Evolutionary conservation across 139 green algal species (phyloP).

Genomic region (Spirogloea muscicola): DNA sequence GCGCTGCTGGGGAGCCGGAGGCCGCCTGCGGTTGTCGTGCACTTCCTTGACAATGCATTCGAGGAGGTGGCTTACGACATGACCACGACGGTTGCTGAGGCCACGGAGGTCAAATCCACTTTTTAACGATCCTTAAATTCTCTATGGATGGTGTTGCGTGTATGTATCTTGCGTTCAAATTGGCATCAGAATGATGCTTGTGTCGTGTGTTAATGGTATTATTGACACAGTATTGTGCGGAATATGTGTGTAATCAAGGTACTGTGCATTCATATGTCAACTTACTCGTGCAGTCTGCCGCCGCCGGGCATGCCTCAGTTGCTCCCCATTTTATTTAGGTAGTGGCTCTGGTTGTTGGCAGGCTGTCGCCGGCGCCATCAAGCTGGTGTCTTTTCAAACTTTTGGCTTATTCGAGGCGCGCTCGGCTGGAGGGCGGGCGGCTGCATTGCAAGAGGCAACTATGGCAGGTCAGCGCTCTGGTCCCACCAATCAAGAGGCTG

Average conservation of each 20-base stretch:
- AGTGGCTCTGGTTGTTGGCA: constrained; percentile 5
- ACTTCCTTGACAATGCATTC: constrained; percentile 96
- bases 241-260: neutral
- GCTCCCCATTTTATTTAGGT: neutral
- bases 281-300: neutral
- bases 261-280: neutral
- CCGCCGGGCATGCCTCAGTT: neutral
- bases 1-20: constrained; percentile 60
- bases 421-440: neutral
- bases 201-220: neutral
- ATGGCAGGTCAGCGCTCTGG: neutral
- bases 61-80: constrained; percentile 89
- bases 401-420: constrained; percentile 86
- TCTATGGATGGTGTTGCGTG: neutral
- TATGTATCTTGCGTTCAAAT: too few relatives aligned
- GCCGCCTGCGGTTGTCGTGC: constrained; percentile 75
- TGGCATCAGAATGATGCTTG: too few relatives aligned
- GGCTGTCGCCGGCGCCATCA: constrained; percentile 77
- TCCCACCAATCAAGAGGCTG: neutral
- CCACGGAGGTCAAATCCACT: constrained; percentile 60
- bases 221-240: neutral
- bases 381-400: constrained; percentile 86
- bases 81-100: constrained; percentile 82
- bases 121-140: neutral
- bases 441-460: neutral